Evolutionary conservation across 768 basidiomycete species (phyloP), one percentile per base, ranked within the genome.

Genomic region (Glaciozyma martinii): DNA sequence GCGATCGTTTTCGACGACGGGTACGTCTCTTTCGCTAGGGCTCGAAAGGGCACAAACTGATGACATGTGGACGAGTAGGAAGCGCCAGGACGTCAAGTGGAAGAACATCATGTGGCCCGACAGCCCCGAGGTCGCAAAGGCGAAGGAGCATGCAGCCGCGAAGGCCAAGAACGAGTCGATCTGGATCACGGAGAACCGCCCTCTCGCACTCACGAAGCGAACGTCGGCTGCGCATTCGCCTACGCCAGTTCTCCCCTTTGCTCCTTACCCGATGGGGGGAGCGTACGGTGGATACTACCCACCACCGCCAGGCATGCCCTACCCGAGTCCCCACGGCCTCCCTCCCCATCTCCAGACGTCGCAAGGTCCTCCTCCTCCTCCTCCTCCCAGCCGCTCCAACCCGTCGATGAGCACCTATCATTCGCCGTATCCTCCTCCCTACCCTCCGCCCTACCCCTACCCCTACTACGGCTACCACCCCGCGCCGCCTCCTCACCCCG

Each of bases 1-100:
- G 85, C 87, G 74, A 89, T 93, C 6, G 75, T 88, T 10, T 92
- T 90, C 87, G 72, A 71, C 33, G 72, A 75, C 43, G 61, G 72
- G 68, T 66, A 37, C n/a, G 68, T 56, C 27, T 23, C 12, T 25
- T n/a, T 46, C 23, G 32, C 12, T 52, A 3, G n/a, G 21, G 10
- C 3, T 25, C 37, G 10, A 1, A 9, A 2, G 29, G 25, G 19
- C 0, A 5, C 7, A 3, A 2, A 43, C 59, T 67, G 62, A 63
- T 50, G 10, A 21, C 15, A 8, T 5, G 5, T 7, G 30, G 5
- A n/a, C 1, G 18, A 5, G 4, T 58, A 68, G 68, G 30, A 59
- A 62, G 19, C 59, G 59, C 55, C 37, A 27, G 7, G 37, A 30
- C 7, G 33, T 60, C 62, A 70, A 66, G 60, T 70, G 65, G 65